Evolutionary conservation across 495 filamentous ascomycete species (phyloP), one percentile per base, ranked within the genome.

Genomic region (Penicillium canescens): DNA sequence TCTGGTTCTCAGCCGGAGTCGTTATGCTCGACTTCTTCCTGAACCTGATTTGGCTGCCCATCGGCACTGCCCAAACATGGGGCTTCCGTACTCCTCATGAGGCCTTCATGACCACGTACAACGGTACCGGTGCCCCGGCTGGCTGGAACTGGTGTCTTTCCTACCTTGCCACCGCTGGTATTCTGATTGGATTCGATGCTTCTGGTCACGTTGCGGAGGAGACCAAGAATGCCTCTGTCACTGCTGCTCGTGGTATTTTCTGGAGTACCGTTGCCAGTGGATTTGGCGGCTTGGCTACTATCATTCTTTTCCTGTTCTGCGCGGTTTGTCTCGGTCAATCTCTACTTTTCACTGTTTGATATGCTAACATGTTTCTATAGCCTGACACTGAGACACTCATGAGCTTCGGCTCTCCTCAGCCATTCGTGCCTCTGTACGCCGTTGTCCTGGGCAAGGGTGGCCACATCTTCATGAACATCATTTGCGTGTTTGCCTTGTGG

Each of bases 81-180:
- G 79, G 80, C 23, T 82, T 83, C 69, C 78, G 79, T 20, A 69
- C 75, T 7, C 66, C 80, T 11, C 66, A 79, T 21, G 78, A 80
- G 51, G 80, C 79, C 35, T 83, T 83, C 61, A 82, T 80, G 69
- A 72, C 78, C 8, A 82, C 79, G 1, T 83, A 79, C 59, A 83
- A 83, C 47, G 79, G 76, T 24, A 83, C 80, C 11, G 79, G 79
- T 24, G 79, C 79, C 4, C 77, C 79, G 1, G 64, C 69, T 16
- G 80, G 76, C 12, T 83, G 80, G 80, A 83, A 83, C 61, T 83
- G 80, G 80, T 81, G 78, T 73, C 70, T 83, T 31, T 80, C 77
- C 20, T 83, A 79, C 61, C 72, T 81, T 41, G 80, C 79, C 18
- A 83, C 80, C 9, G 80, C 80, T n/a, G 80, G 80, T 51, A 79